A percentile compares a stretch with the other conserved stretches of the same genome.
phyloP scores from a whole-genome alignment of 2,329 filamentous ascomycete genomes.

The Penicillium corylophilum region DNA sequence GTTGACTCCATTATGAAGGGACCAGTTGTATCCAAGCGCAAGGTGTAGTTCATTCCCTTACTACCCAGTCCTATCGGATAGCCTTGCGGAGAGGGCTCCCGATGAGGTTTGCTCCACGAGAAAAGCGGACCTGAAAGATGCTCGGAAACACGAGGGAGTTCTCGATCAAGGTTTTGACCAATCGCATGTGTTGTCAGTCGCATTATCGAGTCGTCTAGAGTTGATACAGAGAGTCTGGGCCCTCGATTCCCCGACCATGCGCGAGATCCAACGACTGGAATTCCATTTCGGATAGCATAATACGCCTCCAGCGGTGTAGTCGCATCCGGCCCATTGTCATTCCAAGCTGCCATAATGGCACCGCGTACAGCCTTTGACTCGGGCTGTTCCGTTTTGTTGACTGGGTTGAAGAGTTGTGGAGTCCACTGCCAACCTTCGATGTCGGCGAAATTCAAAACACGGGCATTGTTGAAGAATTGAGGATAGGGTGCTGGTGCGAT shows the following conservation, averaged over 20 bases:
- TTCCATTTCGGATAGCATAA: slow-evolving; percentile 51
- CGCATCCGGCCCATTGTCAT: slow-evolving; percentile 55
- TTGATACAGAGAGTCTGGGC: slow-evolving; percentile 37
- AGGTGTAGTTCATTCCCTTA: slow-evolving; percentile 59
- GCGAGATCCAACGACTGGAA: slow-evolving; percentile 54
- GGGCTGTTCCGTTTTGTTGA: slow-evolving; percentile 51
- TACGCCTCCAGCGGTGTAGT: slow-evolving; percentile 54
- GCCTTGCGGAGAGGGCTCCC: slow-evolving; percentile 28
- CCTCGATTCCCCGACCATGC: slow-evolving; percentile 54
- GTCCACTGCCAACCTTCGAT: slow-evolving; percentile 47
- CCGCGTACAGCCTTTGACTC: slow-evolving; percentile 46
- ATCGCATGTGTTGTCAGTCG: slow-evolving; percentile 46
- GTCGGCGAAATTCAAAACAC: slow-evolving; percentile 52
- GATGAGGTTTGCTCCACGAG: slow-evolving; percentile 36
- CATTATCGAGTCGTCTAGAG: slow-evolving; percentile 42
- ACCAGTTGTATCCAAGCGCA: slow-evolving; percentile 49
- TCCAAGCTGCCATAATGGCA: slow-evolving; percentile 54
- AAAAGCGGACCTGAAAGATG: slow-evolving; percentile 26
- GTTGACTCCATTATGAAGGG: slow-evolving; percentile 48
- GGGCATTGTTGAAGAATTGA: slow-evolving; percentile 48
- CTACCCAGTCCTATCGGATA: slow-evolving; percentile 43
- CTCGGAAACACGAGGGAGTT: background rate
- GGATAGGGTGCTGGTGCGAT: slow-evolving; percentile 52
- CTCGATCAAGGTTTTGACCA: slow-evolving; percentile 51
- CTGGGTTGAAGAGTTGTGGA: slow-evolving; percentile 53